Conservation (phyloP, 1,284 basidiomycete species). For the Austroboletus rostrupii region DNA sequence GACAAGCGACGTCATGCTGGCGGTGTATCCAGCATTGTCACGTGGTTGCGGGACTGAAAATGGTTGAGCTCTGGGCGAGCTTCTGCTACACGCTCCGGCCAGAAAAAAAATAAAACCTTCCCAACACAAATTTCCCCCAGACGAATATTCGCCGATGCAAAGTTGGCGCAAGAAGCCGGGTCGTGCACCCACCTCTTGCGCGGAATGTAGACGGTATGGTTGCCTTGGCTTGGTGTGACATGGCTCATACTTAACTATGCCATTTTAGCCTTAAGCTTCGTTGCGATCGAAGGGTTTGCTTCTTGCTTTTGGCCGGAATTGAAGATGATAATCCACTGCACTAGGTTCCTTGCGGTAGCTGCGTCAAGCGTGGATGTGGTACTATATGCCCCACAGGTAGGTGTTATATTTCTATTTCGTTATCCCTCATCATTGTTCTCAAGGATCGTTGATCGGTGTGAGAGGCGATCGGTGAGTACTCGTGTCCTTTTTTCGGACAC, state of each 20-base stretch:
- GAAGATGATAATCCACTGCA: background rate
- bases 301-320: background rate
- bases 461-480: conserved; percentile 45
- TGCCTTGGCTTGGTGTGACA: background rate
- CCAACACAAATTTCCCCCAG: no score
- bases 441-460: conserved; percentile 53
- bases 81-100: no score
- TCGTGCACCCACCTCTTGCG: conserved; percentile 61
- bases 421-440: conserved; percentile 4
- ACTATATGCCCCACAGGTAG: conserved; percentile 67
- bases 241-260: background rate
- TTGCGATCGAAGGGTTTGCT: conserved; percentile 62
- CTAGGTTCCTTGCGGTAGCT: conserved; percentile 71
- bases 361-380: conserved; percentile 64
- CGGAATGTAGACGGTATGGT: conserved; percentile 59
- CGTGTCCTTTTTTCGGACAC: background rate
- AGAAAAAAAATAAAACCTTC: no score
- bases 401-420: background rate
- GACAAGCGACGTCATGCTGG: no score
- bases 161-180: conserved; percentile 40
- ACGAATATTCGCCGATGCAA: no score
- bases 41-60: no score
- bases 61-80: no score
- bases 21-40: no score
- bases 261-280: conserved; percentile 57